A percentile compares a stretch with the other conserved stretches of the same genome.
These are phyloP conservation scores for Ceratocystis albifundus DNA, from an alignment of 2,329 filamentous ascomycete genomes.

Conservation along the genomic window DNA sequence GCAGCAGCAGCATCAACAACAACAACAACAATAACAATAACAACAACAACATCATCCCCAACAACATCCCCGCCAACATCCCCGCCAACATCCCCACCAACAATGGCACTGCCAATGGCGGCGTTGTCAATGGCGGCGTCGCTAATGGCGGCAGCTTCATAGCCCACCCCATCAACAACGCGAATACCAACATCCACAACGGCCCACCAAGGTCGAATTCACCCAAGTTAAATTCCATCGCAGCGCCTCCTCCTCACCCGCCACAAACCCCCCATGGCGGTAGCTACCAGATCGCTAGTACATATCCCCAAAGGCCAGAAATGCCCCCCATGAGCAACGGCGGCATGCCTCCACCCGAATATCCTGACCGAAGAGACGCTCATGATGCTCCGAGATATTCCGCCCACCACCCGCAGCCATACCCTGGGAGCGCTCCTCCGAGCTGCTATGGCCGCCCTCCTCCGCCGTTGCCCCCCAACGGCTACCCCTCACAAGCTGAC, in stretches of 20 bases:
- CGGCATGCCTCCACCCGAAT: constrained; percentile 13
- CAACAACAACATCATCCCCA: too few species aligned
- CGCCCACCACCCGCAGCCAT: constrained; percentile 16
- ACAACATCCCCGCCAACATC: too few species aligned
- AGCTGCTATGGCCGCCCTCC: constrained; percentile 16
- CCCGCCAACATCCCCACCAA: too few species aligned
- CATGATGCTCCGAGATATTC: constrained; percentile 16
- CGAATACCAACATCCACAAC: neutral
- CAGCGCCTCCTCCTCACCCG: constrained; percentile 14
- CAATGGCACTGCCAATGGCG: too few species aligned
- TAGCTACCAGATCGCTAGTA: constrained; percentile 7
- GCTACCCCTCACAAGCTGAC: constrained; percentile 9
- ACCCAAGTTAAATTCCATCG: constrained; percentile 15
- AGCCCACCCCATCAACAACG: neutral
- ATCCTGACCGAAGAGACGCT: constrained; percentile 15
- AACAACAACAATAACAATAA: neutral
- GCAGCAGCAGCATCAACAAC: neutral
- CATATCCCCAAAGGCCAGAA: constrained; percentile 16
- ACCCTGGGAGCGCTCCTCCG: constrained; percentile 21
- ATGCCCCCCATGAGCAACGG: constrained; percentile 11
- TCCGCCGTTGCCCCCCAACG: constrained; percentile 9
- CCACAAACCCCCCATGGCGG: constrained; percentile 3
- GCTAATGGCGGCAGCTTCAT: too few species aligned
- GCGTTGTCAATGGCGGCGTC: neutral
- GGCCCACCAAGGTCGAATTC: constrained; percentile 13